phyloP scores from a whole-genome alignment of 2,329 filamentous ascomycete genomes.

The Fusarium devonianum region DNA sequence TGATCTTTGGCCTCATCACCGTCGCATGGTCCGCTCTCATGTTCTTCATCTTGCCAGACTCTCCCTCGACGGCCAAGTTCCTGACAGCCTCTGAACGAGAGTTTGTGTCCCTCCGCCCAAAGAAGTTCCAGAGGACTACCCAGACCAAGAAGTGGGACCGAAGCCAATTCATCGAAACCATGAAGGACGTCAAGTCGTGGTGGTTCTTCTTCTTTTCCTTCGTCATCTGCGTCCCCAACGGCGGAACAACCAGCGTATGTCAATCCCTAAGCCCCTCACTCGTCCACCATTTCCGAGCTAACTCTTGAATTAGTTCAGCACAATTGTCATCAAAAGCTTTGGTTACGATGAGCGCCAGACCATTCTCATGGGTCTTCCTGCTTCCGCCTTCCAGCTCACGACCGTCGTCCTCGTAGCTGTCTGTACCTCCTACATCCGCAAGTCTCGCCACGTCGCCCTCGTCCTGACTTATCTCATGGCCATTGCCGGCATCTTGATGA shows the following conservation, averaged over 20 bases:
- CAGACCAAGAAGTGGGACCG: conserved; percentile 22
- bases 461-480: conserved; percentile 22
- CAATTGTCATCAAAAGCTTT: conserved; percentile 34
- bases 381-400: conserved; percentile 22
- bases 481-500: conserved; percentile 27
- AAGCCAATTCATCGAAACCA: conserved; percentile 33
- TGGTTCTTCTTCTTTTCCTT: conserved; percentile 28
- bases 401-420: conserved; percentile 27
- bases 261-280: neutral
- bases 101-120: conserved; percentile 12
- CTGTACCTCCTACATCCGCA: conserved; percentile 19
- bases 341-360: conserved; percentile 27
- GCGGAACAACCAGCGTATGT: conserved; percentile 19
- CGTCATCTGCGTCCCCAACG: conserved; percentile 31
- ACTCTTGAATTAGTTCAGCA: conserved; percentile 23
- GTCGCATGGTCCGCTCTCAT: conserved; percentile 12
- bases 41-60: conserved; percentile 27
- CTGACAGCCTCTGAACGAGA: conserved; percentile 20
- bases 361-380: conserved; percentile 22
- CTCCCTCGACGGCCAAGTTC: conserved; percentile 24
- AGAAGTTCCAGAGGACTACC: conserved; percentile 18
- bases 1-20: conserved; percentile 25
- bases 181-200: conserved; percentile 37
- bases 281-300: neutral
- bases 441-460: conserved; percentile 18